Conservation (phyloP, 2,329 filamentous ascomycete genomes). For the Arthrobotrys entomopaga region DNA sequence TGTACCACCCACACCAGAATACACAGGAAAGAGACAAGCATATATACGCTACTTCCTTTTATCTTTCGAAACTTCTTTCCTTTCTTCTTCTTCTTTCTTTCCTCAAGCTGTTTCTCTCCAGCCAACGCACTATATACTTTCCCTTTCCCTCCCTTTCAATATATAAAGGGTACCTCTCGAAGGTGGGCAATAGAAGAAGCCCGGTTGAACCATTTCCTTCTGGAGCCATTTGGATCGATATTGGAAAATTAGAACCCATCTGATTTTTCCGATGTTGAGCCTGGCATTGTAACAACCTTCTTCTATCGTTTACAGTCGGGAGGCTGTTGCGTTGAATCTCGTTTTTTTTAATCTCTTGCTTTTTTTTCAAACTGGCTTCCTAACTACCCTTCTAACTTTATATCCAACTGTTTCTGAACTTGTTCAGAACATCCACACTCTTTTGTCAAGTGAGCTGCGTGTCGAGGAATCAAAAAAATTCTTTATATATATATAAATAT, state of each 20-base stretch:
- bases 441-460: constrained; percentile 46
- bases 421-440: constrained; percentile 55
- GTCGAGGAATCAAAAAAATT: constrained; percentile 20
- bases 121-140: constrained; percentile 51
- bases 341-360: constrained; percentile 24
- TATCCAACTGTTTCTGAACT: constrained; percentile 56
- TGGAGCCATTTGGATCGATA: constrained; percentile 29
- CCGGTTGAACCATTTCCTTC: constrained; percentile 35
- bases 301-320: constrained; percentile 46
- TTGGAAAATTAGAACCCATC: constrained; percentile 30
- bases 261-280: constrained; percentile 53
- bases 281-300: constrained; percentile 34
- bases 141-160: constrained; percentile 55
- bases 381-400: constrained; percentile 37
- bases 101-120: constrained; percentile 56
- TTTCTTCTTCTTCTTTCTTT: constrained; percentile 51
- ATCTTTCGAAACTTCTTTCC: constrained; percentile 43
- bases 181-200: constrained; percentile 44
- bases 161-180: constrained; percentile 54
- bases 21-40: constrained; percentile 17
- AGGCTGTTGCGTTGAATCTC: constrained; percentile 54
- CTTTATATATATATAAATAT: constrained; percentile 16
- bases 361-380: constrained; percentile 47
- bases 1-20: constrained; percentile 42
- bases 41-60: constrained; percentile 49